A percentile compares a stretch with the other conserved stretches of the same genome.
Evolutionary conservation across 352 stramenopile genomes (phyloP).

Genomic region (Pythium brassicae): DNA sequence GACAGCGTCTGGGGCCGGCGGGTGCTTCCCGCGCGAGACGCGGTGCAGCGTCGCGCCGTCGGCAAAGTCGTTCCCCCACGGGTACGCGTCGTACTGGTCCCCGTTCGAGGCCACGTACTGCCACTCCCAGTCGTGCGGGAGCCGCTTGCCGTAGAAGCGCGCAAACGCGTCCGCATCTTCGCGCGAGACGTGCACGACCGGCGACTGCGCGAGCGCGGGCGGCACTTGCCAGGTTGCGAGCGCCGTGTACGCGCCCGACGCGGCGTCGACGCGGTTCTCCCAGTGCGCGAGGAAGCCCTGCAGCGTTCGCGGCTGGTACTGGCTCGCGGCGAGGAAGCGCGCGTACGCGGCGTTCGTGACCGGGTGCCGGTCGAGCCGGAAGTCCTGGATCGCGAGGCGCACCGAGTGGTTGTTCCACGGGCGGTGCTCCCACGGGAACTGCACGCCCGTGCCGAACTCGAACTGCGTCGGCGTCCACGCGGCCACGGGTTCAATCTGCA

Average conservation of each 20-base stretch:
- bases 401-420: conserved; percentile 79
- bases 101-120: conserved; percentile 82
- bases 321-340: conserved; percentile 44
- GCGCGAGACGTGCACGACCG: conserved; percentile 69
- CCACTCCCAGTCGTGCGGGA: conserved; percentile 85
- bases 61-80: conserved; percentile 48
- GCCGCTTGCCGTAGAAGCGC: conserved; percentile 61
- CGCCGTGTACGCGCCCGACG: conserved; percentile 9
- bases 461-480: conserved; percentile 59
- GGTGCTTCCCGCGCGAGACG: conserved; percentile 36
- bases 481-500: conserved; percentile 76
- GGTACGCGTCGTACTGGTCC: conserved; percentile 44
- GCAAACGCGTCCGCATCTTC: conserved; percentile 75
- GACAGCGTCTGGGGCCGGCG: conserved; percentile 33
- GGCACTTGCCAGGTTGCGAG: conserved; percentile 47
- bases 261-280: conserved; percentile 30
- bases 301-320: conserved; percentile 49
- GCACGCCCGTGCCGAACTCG: conserved; percentile 65
- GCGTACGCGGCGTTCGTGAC: conserved; percentile 76
- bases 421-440: conserved; percentile 79
- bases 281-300: conserved; percentile 75
- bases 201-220: conserved; percentile 36
- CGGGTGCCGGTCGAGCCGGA: conserved; percentile 65
- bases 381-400: conserved; percentile 58
- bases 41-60: conserved; percentile 13